Conservation (phyloP, 2,329 filamentous ascomycete genomes). For the Exophiala aquamarina region DNA sequence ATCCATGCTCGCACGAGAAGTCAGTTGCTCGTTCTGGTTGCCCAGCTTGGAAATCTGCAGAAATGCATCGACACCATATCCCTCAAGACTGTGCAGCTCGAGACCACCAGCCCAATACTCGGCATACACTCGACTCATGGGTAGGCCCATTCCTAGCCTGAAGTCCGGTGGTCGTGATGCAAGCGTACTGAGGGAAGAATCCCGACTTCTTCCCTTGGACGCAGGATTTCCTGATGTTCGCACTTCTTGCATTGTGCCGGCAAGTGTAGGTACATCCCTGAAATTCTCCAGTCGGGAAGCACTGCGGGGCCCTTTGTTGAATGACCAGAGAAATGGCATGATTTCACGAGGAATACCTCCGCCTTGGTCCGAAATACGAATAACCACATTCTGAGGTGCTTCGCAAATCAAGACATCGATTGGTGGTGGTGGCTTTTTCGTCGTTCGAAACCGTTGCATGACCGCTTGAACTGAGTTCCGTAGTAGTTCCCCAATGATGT, state of each 20-base stretch:
- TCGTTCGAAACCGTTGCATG: constrained; percentile 67
- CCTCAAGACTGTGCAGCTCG: constrained; percentile 87
- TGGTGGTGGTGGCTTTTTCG: constrained; percentile 61
- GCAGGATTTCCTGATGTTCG: constrained; percentile 28
- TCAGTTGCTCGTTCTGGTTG: constrained; percentile 96
- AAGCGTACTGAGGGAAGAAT: constrained; percentile 74
- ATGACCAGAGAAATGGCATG: constrained; percentile 91
- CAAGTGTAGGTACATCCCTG: constrained; percentile 81
- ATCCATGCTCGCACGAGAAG: constrained; percentile 73
- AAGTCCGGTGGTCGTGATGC: constrained; percentile 82
- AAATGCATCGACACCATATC: constrained; percentile 94
- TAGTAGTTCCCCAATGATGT: constrained; percentile 92
- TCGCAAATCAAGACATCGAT: constrained; percentile 96
- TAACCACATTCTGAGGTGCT: constrained; percentile 90
- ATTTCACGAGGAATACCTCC: constrained; percentile 85
- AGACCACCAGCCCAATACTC: constrained; percentile 97
- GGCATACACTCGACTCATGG: constrained; percentile 90
- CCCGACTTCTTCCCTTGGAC: constrained; percentile 37
- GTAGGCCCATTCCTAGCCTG: constrained; percentile 86
- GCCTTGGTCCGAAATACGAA: constrained; percentile 91
- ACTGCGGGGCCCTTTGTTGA: constrained; percentile 85
- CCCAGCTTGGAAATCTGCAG: constrained; percentile 93
- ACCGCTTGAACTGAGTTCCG: constrained; percentile 93
- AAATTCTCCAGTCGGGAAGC: constrained; percentile 80
- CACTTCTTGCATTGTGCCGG: constrained; percentile 84